Percentiles rank a stretch among this genome's conserved stretches.
Conservation (phyloP, 2,329 filamentous ascomycete species). For the Cladophialophora exuberans region DNA sequence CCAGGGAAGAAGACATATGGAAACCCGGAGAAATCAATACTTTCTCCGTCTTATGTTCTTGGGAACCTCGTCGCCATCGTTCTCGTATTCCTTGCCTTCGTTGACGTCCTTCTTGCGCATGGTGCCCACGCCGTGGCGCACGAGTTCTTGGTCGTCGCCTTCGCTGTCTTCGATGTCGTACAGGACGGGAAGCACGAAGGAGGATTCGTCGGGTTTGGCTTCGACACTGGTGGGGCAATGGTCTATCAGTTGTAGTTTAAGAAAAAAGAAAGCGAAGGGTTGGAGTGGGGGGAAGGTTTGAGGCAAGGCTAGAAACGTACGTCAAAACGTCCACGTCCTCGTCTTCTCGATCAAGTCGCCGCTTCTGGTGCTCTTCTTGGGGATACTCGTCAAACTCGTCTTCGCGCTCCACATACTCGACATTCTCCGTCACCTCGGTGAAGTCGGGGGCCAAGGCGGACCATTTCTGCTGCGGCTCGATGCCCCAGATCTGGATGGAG, state of each 20-base stretch:
- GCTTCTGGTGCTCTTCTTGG: conserved; percentile 83
- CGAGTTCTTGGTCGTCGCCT: conserved; percentile 80
- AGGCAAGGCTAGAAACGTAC: neutral
- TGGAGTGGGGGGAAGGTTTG: too few species aligned
- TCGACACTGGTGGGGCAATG: neutral
- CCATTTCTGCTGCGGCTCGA: conserved; percentile 94
- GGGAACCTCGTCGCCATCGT: conserved; percentile 50
- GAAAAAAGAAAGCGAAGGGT: neutral
- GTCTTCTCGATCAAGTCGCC: conserved; percentile 86
- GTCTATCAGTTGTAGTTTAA: neutral
- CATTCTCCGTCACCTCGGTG: conserved; percentile 95
- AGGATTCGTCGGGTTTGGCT: conserved; percentile 47
- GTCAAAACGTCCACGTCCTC: conserved; percentile 91
- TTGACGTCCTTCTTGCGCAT: conserved; percentile 85
- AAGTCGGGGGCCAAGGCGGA: conserved; percentile 96
- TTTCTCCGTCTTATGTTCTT: conserved; percentile 22
- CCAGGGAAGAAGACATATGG: neutral
- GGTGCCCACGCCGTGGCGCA: conserved; percentile 72
- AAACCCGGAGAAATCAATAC: conserved; percentile 5
- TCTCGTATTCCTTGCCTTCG: conserved; percentile 69
- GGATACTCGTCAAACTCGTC: conserved; percentile 97
- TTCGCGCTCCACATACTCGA: conserved; percentile 92
- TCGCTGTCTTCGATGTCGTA: conserved; percentile 91
- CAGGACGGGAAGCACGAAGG: conserved; percentile 92
- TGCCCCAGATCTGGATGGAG: conserved; percentile 93